phyloP scores from a whole-genome alignment of 257 asterid genomes.

The Fraxinus excelsior region DNA sequence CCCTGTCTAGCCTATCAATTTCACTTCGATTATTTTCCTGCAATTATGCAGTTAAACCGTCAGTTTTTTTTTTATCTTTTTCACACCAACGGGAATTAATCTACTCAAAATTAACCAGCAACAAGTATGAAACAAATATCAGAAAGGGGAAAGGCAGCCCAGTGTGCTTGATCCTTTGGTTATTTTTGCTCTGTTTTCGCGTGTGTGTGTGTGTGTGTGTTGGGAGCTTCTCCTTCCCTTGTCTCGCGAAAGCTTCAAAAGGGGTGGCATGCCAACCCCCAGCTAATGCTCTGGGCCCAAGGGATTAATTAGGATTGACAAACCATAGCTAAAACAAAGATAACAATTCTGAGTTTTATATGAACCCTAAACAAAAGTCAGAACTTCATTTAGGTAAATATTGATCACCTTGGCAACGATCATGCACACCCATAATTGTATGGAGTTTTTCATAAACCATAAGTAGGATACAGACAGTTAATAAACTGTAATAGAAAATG shows the following conservation, averaged over 20 bases:
- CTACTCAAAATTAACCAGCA: slow-evolving; percentile 1
- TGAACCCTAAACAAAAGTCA: background rate
- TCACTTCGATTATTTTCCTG: slow-evolving; percentile 91
- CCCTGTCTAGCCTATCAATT: slow-evolving; percentile 77
- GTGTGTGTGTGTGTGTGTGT: background rate
- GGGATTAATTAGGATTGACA: background rate
- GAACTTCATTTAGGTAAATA: background rate
- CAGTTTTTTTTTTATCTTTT: background rate
- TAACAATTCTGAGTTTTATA: background rate
- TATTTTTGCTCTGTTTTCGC: background rate
- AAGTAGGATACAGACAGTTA: slow-evolving; percentile 10
- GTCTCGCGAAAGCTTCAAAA: background rate
- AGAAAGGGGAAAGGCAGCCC: background rate
- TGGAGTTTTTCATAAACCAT: background rate
- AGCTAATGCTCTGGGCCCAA: background rate
- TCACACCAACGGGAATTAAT: slow-evolving; percentile 7
- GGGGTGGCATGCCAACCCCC: background rate
- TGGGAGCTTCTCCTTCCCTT: background rate
- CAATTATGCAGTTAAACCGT: slow-evolving; percentile 26
- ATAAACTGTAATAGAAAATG: slow-evolving; percentile 5
- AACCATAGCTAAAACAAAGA: background rate
- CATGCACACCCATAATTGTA: background rate
- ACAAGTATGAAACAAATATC: background rate
- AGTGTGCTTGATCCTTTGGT: background rate
- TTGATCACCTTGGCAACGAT: background rate